A percentile compares a stretch with the other conserved stretches of the same genome.
Evolutionary conservation across 176 grass and related monocot genomes (phyloP).

Genomic region (Oryza australiensis): DNA sequence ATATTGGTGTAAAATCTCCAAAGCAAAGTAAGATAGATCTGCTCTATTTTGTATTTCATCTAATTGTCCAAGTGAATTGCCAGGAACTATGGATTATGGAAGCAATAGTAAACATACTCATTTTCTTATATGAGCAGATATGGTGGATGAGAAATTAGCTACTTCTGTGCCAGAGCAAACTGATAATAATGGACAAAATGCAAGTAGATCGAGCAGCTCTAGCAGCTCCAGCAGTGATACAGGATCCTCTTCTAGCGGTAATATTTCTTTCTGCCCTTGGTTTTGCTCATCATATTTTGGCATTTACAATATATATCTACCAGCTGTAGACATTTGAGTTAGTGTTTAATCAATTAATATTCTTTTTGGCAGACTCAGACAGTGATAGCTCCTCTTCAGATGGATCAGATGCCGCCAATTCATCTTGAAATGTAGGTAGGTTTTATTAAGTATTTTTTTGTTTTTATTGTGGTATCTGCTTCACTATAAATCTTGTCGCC

Average conservation of each 20-base stretch:
- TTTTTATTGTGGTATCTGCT: not conserved
- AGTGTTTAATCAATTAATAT: constrained; percentile 20
- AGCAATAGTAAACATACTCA: not conserved
- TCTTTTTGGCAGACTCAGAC: constrained; percentile 75
- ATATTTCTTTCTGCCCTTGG: constrained; percentile 20
- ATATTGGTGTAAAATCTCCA: constrained; percentile 40
- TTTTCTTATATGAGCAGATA: constrained; percentile 13
- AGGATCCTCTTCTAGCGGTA: constrained; percentile 91
- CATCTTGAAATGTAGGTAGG: constrained; percentile 53
- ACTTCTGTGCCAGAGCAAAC: constrained; percentile 44
- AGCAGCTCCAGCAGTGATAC: constrained; percentile 94
- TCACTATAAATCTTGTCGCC: not conserved
- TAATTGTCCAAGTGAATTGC: constrained; percentile 19
- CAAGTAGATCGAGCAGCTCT: constrained; percentile 75
- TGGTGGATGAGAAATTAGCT: constrained; percentile 18
- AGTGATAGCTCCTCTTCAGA: constrained; percentile 86
- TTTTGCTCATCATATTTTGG: constrained; percentile 11
- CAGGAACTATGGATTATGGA: not conserved
- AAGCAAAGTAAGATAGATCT: constrained; percentile 37
- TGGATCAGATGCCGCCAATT: constrained; percentile 65
- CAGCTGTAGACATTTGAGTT: constrained; percentile 1
- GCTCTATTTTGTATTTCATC: constrained; percentile 5
- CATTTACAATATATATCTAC: not conserved
- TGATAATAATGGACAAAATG: constrained; percentile 57
- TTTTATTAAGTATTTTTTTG: not conserved